Evolutionary conservation across 2,329 filamentous ascomycete genomes (phyloP).

Genomic region (Bimuria novae-zelandiae): DNA sequence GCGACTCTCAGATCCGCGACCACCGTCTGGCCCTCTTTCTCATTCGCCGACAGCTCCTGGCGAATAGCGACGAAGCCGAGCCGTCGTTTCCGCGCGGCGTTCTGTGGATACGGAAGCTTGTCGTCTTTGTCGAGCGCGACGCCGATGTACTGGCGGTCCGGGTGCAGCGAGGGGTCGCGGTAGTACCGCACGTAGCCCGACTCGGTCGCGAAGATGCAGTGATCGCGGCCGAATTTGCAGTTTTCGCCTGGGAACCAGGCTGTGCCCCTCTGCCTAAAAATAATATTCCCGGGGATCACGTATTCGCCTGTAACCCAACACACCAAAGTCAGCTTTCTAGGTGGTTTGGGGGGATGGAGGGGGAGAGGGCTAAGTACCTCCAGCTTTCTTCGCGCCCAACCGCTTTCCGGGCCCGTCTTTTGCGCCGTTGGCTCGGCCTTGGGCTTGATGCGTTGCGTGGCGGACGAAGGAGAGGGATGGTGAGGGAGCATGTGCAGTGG

Average conservation of each 20-base stretch:
- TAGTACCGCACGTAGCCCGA: conserved; percentile 97
- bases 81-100: conserved; percentile 73
- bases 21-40: conserved; percentile 21
- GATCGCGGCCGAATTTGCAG: conserved; percentile 90
- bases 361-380: conserved; percentile 60
- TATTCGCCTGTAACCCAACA: conserved; percentile 69
- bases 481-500: conserved; percentile 26
- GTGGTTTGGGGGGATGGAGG: neutral
- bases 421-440: conserved; percentile 71
- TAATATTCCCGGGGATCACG: conserved; percentile 94
- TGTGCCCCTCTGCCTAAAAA: conserved; percentile 95
- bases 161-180: conserved; percentile 79
- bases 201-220: conserved; percentile 87
- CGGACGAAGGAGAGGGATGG: conserved; percentile 55
- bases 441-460: conserved; percentile 67
- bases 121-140: conserved; percentile 85
- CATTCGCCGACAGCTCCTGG: conserved; percentile 31
- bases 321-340: conserved; percentile 12
- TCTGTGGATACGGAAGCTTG: conserved; percentile 74
- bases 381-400: conserved; percentile 89
- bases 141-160: conserved; percentile 91
- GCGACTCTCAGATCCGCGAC: conserved; percentile 27
- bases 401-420: conserved; percentile 80
- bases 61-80: conserved; percentile 71
- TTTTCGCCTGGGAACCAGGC: conserved; percentile 96